phyloP scores from a whole-genome alignment of 345 rosid genomes.

The Moricandia arvensis region DNA sequence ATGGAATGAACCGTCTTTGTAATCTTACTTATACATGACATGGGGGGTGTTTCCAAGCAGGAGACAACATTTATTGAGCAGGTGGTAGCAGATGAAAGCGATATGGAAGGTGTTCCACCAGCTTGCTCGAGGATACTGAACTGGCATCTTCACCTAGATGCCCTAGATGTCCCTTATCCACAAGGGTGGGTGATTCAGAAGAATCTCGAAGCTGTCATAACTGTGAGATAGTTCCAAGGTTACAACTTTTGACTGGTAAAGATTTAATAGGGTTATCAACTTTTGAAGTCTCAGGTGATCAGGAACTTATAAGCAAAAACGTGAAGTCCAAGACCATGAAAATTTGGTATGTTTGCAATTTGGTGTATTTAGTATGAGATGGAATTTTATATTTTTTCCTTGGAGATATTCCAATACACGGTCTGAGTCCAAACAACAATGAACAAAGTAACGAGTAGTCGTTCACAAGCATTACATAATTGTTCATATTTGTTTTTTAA shows the following conservation, averaged over 20 bases:
- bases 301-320: not conserved
- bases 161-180: slow-evolving; percentile 57
- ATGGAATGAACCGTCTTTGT: not conserved
- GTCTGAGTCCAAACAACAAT: not conserved
- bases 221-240: slow-evolving; percentile 42
- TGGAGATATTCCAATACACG: not conserved
- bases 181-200: slow-evolving; percentile 66
- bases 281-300: not conserved
- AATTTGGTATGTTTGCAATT: slow-evolving; percentile 2
- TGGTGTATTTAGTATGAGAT: slow-evolving; percentile 22
- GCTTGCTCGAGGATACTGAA: slow-evolving; percentile 73
- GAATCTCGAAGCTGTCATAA: slow-evolving; percentile 57
- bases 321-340: not conserved
- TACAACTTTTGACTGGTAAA: slow-evolving; percentile 31
- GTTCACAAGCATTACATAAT: not conserved
- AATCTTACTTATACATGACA: no score
- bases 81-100: slow-evolving; percentile 85
- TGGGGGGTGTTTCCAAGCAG: slow-evolving; percentile 41
- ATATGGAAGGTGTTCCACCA: slow-evolving; percentile 77
- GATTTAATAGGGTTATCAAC: slow-evolving; percentile 1
- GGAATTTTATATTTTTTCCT: slow-evolving; percentile 21
- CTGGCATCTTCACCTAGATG: slow-evolving; percentile 92
- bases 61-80: slow-evolving; percentile 93
- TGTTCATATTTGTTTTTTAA: not conserved
- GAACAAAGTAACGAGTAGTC: slow-evolving; percentile 4